A percentile compares a stretch with the other conserved stretches of the same genome.
These are phyloP conservation scores for Musa itinerans DNA, from an alignment of 176 grass and related monocot species.

Conservation along the genomic window DNA sequence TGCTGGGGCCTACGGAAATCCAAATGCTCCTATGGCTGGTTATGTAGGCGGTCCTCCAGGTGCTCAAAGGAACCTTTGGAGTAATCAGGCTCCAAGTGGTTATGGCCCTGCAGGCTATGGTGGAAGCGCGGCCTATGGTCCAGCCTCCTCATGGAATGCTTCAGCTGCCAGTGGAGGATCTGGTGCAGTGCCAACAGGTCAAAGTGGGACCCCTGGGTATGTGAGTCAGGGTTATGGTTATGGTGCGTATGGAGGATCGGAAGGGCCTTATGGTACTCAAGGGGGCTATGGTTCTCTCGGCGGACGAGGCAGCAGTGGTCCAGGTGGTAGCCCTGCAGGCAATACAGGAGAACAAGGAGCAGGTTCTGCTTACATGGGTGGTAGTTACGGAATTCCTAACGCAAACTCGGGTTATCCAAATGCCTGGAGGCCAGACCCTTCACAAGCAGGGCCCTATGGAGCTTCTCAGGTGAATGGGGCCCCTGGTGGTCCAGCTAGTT, in stretches of 20 bases:
- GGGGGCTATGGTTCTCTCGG: slow-evolving; percentile 56
- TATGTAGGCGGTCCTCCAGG: slow-evolving; percentile 56
- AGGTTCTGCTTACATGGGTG: slow-evolving; percentile 43
- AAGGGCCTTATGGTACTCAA: slow-evolving; percentile 59
- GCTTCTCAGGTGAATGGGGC: slow-evolving; percentile 54
- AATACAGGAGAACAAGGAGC: slow-evolving; percentile 26
- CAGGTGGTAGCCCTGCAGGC: slow-evolving; percentile 39
- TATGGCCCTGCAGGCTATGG: slow-evolving; percentile 71
- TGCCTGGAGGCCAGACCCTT: slow-evolving; percentile 67
- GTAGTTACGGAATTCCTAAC: slow-evolving; percentile 59
- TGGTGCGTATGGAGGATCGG: slow-evolving; percentile 65
- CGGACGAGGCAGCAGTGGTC: slow-evolving; percentile 31
- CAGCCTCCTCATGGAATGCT: slow-evolving; percentile 42
- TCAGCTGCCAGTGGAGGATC: slow-evolving; percentile 35
- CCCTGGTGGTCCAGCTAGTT: slow-evolving; percentile 55
- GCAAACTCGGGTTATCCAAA: slow-evolving; percentile 51
- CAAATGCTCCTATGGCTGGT: slow-evolving; percentile 41
- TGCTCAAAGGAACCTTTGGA: slow-evolving; percentile 65
- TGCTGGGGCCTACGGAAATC: slow-evolving; percentile 49
- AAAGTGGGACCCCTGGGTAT: slow-evolving; percentile 55
- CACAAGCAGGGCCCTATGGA: slow-evolving; percentile 59
- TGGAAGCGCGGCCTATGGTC: slow-evolving; percentile 46
- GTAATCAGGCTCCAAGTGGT: slow-evolving; percentile 59
- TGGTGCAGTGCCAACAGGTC: slow-evolving; percentile 45
- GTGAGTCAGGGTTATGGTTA: slow-evolving; percentile 77